Evolutionary conservation across 1,284 basidiomycete genomes (phyloP).

Genomic region (Tilletiopsis washingtonensis): DNA sequence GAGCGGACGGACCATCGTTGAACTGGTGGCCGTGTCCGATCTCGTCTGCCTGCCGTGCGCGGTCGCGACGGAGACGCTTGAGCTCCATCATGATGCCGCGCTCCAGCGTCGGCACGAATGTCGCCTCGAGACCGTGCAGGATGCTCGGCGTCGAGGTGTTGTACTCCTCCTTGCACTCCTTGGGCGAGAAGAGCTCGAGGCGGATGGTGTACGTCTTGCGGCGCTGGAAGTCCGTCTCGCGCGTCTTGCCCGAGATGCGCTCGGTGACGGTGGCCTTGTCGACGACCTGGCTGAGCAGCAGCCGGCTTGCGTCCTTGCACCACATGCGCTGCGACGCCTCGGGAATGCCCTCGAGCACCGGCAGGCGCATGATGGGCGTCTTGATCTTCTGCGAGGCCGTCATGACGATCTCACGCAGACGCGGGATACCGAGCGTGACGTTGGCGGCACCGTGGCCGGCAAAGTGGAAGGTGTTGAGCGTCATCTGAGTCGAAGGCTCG

Average conservation of each 20-base stretch:
- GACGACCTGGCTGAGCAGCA: conserved; percentile 81
- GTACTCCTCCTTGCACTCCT: conserved; percentile 80
- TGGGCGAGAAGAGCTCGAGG: conserved; percentile 75
- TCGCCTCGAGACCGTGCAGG: conserved; percentile 63
- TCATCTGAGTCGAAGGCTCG: conserved; percentile 99
- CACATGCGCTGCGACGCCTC: conserved; percentile 58
- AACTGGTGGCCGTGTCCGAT: conserved; percentile 62
- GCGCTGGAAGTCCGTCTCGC: conserved; percentile 54
- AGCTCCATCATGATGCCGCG: conserved; percentile 80
- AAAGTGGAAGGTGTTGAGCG: conserved; percentile 99
- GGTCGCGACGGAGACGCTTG: conserved; percentile 72
- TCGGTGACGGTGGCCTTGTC: conserved; percentile 79
- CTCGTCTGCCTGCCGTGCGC: conserved; percentile 68
- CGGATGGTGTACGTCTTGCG: conserved; percentile 74
- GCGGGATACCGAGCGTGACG: conserved; percentile 97
- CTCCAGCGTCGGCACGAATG: conserved; percentile 75
- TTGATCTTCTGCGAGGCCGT: conserved; percentile 93
- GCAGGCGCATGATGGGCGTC: conserved; percentile 96
- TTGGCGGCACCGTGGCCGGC: conserved; percentile 96
- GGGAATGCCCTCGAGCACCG: conserved; percentile 44
- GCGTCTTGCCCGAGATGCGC: conserved; percentile 61
- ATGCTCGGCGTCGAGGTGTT: conserved; percentile 68
- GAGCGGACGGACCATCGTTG: conserved; percentile 52
- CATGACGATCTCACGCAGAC: conserved; percentile 98
- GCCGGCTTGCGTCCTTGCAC: conserved; percentile 79